Percentiles rank a stretch among this genome's conserved stretches.
Evolutionary conservation across 768 basidiomycete genomes (phyloP).

Genomic region (Boletus rufocinnamomeus): DNA sequence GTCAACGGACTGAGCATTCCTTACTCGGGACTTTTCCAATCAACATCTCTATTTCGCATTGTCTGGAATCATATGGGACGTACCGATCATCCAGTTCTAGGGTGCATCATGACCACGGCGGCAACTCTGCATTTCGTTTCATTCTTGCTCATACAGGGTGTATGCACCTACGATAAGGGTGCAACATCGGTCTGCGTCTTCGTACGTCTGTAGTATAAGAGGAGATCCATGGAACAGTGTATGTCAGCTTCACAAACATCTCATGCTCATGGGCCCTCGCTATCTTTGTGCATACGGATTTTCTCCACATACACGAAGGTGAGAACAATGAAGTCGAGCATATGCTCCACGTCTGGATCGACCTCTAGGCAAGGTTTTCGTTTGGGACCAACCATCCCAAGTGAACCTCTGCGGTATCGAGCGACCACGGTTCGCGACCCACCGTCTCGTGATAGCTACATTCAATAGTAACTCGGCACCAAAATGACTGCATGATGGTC

Average conservation of each 20-base stretch:
- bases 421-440: conserved; percentile 15
- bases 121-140: no score
- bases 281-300: conserved; percentile 29
- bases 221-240: not conserved
- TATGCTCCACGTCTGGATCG: conserved; percentile 21
- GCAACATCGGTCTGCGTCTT: conserved; percentile 8
- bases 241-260: conserved; percentile 2
- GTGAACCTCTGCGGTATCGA: conserved; percentile 21
- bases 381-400: conserved; percentile 25
- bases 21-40: not conserved
- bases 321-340: conserved; percentile 31
- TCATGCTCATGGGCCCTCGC: conserved; percentile 1
- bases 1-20: no score
- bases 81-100: conserved; percentile 1
- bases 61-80: not conserved
- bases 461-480: no score
- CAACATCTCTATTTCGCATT: not conserved
- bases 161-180: conserved; percentile 13
- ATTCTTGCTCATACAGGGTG: conserved; percentile 8
- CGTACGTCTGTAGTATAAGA: conserved; percentile 1
- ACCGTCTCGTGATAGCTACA: conserved; percentile 22
- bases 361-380: conserved; percentile 23
- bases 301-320: conserved; percentile 39
- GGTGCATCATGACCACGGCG: not conserved
- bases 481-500: not conserved